Percentiles rank a stretch among this genome's conserved stretches.
Conservation (phyloP, 345 rosid species). For the Brassica cretica region DNA sequence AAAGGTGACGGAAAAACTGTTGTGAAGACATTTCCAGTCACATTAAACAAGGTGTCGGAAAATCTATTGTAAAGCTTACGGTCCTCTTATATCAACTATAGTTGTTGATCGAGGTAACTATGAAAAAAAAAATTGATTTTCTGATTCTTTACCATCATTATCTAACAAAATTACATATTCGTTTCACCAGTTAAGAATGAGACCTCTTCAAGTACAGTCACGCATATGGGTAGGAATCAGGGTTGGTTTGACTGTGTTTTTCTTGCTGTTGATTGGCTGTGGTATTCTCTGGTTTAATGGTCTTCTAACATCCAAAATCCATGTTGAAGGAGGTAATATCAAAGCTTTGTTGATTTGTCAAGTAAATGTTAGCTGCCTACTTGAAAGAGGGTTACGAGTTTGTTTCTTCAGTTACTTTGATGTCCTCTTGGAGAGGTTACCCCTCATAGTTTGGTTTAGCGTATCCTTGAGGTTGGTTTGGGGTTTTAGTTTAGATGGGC, state of each 20-base stretch:
- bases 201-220: neutral
- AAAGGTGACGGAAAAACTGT: neutral
- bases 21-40: conserved; percentile 1
- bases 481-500: no score
- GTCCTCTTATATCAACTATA: neutral
- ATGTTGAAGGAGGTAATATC: neutral
- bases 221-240: neutral
- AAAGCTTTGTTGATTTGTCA: no score
- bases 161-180: neutral
- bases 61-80: neutral
- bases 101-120: neutral
- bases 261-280: neutral
- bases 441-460: no score
- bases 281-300: neutral
- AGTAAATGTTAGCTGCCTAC: no score
- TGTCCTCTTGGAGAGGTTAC: no score
- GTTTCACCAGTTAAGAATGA: neutral
- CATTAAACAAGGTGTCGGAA: neutral
- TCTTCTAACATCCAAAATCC: neutral
- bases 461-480: no score
- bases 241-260: neutral
- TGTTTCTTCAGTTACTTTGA: no score
- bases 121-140: neutral
- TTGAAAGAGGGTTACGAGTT: no score
- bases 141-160: neutral